A percentile compares a stretch with the other conserved stretches of the same genome.
These are phyloP conservation scores for Wakefieldia striispora DNA, from an alignment of 768 basidiomycete species.

Conservation along the genomic window DNA sequence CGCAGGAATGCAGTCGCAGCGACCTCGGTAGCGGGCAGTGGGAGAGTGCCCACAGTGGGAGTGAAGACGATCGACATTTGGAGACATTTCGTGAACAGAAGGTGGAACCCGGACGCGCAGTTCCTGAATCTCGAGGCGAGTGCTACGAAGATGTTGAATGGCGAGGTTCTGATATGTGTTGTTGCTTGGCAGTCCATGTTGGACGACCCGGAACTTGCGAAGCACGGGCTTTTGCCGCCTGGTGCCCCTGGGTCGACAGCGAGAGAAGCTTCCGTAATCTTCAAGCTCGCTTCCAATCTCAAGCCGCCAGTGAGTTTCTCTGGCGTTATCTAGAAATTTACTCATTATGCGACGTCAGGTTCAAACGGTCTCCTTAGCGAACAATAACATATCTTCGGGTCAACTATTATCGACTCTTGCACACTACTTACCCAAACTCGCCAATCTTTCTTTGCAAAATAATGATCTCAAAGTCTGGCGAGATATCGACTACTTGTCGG, in stretches of 20 bases:
- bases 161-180: slow-evolving; percentile 1
- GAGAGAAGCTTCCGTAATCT: slow-evolving; percentile 78
- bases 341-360: slow-evolving; percentile 39
- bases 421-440: slow-evolving; percentile 75
- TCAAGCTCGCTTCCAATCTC: slow-evolving; percentile 80
- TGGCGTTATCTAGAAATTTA: neutral
- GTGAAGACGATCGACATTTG: slow-evolving; percentile 61
- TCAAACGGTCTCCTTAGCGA: slow-evolving; percentile 81
- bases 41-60: slow-evolving; percentile 20
- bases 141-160: neutral
- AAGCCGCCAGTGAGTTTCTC: slow-evolving; percentile 59
- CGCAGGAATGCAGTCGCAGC: slow-evolving; percentile 57
- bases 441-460: slow-evolving; percentile 76
- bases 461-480: slow-evolving; percentile 69
- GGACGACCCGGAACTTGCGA: slow-evolving; percentile 74
- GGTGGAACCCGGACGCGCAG: slow-evolving; percentile 66
- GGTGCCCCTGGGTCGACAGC: slow-evolving; percentile 60
- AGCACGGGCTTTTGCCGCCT: slow-evolving; percentile 67
- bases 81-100: slow-evolving; percentile 68
- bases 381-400: slow-evolving; percentile 66
- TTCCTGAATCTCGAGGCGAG: slow-evolving; percentile 85
- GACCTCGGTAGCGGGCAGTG: slow-evolving; percentile 9
- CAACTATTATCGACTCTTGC: slow-evolving; percentile 58
- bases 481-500: slow-evolving; percentile 66
- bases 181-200: slow-evolving; percentile 58